Base-by-base conservation (phyloP, 768 basidiomycete species). In the Coprinellus micaceus region DNA sequence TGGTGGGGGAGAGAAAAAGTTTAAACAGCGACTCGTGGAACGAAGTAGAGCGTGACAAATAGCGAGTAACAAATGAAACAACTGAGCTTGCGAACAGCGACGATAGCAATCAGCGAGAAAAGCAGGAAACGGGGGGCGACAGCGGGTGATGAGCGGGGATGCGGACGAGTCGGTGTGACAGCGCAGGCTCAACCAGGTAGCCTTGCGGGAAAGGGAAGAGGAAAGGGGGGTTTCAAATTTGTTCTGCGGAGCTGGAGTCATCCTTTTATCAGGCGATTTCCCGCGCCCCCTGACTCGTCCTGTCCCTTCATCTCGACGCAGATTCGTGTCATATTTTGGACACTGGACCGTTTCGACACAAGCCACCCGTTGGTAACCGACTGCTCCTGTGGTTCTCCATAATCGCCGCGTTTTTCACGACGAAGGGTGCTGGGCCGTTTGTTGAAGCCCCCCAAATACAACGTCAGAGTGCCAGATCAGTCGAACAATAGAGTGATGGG, bases 41-140 rank as follows among this genome's bases (percentile, higher is more conserved):
- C 59, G 58, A 67, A 61, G 54, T 60, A 40, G 50, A 54, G 54
- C 58, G 50, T 21, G 21, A 29, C 22, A 61, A 47, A 49, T 49
- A 66, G 65, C 63, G 61, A 66, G 43, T 54, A 64, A 47, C 28
- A 71, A 74, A 66, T 67, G 62, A 70, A 68, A 63, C 33, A 53
- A 71, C 70, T 65, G 66, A 66, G 53, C 59, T 60, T 72, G 68
- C 71, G 67, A 74, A 69, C 67, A 33, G 13, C 6, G 66, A 71
- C 64, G 70, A 72, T 58, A 43, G 21, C 41, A 41, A 44, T 41
- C 58, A 66, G 66, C 63, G 66, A 63, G 67, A 71, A 72, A 69
- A 74, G 70, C 71, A 69, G 74, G 54, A 62, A 66, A 66, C 66
- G 61, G 62, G 64, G 49, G 69, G 67, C 63, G 71, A 75, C 63